Percentiles rank a stretch among this genome's conserved stretches.
These are phyloP conservation scores for Trametes coccinea DNA, from an alignment of 768 basidiomycete species.

Conservation along the genomic window DNA sequence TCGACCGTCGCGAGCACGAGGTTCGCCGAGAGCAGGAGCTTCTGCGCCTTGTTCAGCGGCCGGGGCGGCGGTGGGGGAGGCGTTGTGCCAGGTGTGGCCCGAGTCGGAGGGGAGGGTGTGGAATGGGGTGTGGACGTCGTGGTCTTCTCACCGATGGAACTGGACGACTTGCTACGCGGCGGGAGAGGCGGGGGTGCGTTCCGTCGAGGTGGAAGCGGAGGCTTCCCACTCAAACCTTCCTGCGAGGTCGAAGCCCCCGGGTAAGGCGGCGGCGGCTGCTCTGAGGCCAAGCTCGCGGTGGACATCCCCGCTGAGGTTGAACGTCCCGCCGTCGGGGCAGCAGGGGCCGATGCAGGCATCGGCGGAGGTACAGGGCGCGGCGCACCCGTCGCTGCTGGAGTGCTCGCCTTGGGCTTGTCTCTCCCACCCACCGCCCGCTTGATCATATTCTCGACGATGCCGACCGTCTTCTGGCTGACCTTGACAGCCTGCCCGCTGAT, in stretches of 20 bases:
- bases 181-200: slow-evolving; percentile 7
- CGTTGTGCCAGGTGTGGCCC: neutral
- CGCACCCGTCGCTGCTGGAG: neutral
- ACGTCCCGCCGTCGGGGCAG: neutral
- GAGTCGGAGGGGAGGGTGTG: neutral
- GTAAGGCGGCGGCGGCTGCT: slow-evolving; percentile 1
- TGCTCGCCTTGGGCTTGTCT: slow-evolving; percentile 2
- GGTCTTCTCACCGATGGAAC: too few relatives aligned
- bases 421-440: slow-evolving; percentile 50
- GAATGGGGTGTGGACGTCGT: too few relatives aligned
- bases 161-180: slow-evolving; percentile 16
- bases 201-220: slow-evolving; percentile 3
- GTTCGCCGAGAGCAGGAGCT: slow-evolving; percentile 62
- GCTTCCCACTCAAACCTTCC: neutral
- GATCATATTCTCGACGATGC: slow-evolving; percentile 60
- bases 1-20: slow-evolving; percentile 66
- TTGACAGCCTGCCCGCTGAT: slow-evolving; percentile 66
- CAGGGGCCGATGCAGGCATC: neutral
- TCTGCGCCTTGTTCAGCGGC: slow-evolving; percentile 38
- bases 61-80: neutral
- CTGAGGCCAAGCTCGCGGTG: neutral
- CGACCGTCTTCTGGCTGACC: slow-evolving; percentile 63
- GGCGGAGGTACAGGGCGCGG: neutral
- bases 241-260: neutral
- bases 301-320: neutral